phyloP scores from a whole-genome alignment of 2,329 filamentous ascomycete genomes.

The Didymella lethalis region DNA sequence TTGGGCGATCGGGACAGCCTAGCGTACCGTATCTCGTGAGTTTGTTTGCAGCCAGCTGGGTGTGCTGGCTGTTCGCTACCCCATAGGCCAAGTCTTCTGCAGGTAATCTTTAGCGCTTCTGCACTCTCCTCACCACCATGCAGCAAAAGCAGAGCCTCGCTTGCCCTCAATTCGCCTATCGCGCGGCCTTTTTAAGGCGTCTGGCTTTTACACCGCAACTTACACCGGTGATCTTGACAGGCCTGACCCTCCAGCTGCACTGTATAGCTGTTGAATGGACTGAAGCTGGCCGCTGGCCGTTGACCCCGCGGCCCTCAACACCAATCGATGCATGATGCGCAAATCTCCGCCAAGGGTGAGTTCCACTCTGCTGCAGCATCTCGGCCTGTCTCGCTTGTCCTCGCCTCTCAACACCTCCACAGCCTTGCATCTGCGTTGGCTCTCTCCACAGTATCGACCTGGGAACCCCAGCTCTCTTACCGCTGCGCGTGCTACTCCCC shows the following conservation, averaged over 20 bases:
- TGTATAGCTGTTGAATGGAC: slow-evolving; percentile 9
- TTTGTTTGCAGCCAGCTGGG: slow-evolving; percentile 4
- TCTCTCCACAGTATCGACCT: slow-evolving; percentile 10
- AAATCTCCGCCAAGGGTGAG: slow-evolving; percentile 8
- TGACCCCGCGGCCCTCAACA: slow-evolving; percentile 1
- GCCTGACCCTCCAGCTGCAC: slow-evolving; percentile 7
- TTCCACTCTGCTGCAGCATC: slow-evolving; percentile 20
- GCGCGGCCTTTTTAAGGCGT: not conserved
- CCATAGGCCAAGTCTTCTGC: slow-evolving; percentile 17
- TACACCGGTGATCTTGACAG: slow-evolving; percentile 12
- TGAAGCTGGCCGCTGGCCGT: not conserved
- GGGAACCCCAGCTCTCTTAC: slow-evolving; percentile 2
- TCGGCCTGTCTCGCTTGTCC: slow-evolving; percentile 22
- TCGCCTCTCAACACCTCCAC: slow-evolving; percentile 19
- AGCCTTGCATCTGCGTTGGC: slow-evolving; percentile 13
- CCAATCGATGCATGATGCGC: slow-evolving; percentile 15
- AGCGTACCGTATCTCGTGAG: slow-evolving; percentile 11
- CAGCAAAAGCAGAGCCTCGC: slow-evolving; percentile 14
- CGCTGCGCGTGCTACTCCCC: slow-evolving; percentile 16
- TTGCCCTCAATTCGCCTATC: slow-evolving; percentile 7
- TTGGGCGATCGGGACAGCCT: slow-evolving; percentile 10
- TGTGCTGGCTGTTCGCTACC: slow-evolving; percentile 8
- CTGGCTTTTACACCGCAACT: slow-evolving; percentile 2
- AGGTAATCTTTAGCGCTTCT: slow-evolving; percentile 21
- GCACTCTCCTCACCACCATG: slow-evolving; percentile 13